A percentile compares a stretch with the other conserved stretches of the same genome.
Evolutionary conservation across 805 yeast genomes (phyloP).

Genomic region (Ogataea angusta): DNA sequence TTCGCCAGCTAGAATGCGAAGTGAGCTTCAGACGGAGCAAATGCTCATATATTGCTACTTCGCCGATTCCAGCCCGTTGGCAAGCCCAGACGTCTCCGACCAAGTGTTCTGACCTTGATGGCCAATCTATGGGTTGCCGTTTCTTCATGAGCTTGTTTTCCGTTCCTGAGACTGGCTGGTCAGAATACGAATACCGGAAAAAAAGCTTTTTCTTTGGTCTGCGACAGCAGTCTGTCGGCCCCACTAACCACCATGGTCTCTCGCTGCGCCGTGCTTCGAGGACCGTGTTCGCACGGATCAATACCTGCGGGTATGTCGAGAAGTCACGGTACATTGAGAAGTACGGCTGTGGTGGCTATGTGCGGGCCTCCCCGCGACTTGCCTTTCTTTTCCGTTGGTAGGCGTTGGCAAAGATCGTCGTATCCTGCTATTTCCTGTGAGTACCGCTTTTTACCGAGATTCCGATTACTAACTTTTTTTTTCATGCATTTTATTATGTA

Average conservation of each 20-base stretch:
- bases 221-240: background rate
- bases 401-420: constrained; percentile 8
- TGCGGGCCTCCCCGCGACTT: background rate
- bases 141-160: constrained; percentile 7
- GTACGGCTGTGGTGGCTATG: background rate
- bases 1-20: constrained; percentile 7
- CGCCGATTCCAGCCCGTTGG: constrained; percentile 7
- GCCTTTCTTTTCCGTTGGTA: background rate
- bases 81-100: background rate
- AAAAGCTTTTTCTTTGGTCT: constrained; percentile 14
- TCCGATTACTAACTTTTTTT: constrained; percentile 1
- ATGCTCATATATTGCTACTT: background rate
- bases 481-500: background rate
- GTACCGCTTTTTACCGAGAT: constrained; percentile 7
- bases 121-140: background rate
- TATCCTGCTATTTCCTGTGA: constrained; percentile 5
- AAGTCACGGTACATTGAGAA: background rate
- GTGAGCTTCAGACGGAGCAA: constrained; percentile 8
- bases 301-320: constrained; percentile 19
- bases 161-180: constrained; percentile 1
- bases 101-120: background rate
- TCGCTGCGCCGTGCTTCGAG: background rate
- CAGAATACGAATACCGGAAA: constrained; percentile 2
- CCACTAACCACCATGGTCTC: background rate
- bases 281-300: constrained; percentile 17